Evolutionary conservation across 2,329 filamentous ascomycete genomes (phyloP).

Genomic region (Parascedosporium putredinis): DNA sequence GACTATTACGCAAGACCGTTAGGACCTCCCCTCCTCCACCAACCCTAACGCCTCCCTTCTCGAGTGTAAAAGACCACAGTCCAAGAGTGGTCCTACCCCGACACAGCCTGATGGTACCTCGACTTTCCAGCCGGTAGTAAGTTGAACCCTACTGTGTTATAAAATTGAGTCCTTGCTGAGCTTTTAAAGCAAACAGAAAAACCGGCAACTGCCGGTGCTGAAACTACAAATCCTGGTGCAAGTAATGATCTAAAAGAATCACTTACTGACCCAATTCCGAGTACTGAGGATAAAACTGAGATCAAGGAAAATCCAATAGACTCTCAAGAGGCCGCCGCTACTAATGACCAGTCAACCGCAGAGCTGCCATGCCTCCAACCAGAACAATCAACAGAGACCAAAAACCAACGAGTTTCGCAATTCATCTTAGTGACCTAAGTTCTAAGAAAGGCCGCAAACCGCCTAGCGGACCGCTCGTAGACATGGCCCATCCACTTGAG

Average conservation of each 20-base stretch:
- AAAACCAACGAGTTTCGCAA: not conserved
- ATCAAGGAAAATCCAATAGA: not conserved
- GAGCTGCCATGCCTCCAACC: not conserved
- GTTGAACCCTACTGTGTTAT: not conserved
- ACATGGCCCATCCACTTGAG: not conserved
- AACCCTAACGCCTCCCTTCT: not conserved
- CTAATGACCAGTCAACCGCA: not conserved
- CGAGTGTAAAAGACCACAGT: not conserved
- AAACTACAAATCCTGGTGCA: not conserved
- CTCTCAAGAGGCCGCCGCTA: not conserved
- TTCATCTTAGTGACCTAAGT: not conserved
- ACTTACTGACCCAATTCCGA: not conserved
- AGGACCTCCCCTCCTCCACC: not conserved
- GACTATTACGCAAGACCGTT: not conserved
- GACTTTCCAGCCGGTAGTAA: not conserved
- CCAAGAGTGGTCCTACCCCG: not conserved
- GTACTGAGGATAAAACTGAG: not conserved
- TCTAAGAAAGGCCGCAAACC: not conserved
- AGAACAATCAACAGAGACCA: not conserved
- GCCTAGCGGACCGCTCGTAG: not conserved
- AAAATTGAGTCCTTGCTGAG: not conserved
- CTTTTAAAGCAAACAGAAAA: not conserved
- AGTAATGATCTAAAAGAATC: not conserved
- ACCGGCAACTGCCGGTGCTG: not conserved
- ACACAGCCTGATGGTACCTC: not conserved